Evolutionary conservation across 108 stramenopile genomes (phyloP).

Genomic region (Cyclotella kingstonii): DNA sequence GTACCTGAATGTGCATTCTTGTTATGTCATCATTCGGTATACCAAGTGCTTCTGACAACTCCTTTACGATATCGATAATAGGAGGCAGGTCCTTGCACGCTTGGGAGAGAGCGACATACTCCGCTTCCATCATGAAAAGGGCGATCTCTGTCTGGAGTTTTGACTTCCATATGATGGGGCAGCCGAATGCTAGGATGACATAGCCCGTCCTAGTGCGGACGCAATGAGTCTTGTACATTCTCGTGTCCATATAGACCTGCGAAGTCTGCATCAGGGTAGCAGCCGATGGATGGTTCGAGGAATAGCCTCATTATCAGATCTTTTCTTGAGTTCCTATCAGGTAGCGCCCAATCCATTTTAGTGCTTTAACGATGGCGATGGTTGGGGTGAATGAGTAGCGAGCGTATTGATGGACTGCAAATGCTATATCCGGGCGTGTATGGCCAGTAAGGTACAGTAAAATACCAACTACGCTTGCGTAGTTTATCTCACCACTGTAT

Average conservation of each 20-base stretch:
- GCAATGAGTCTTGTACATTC: slow-evolving; percentile 29
- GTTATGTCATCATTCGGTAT: not conserved
- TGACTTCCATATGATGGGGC: slow-evolving; percentile 52
- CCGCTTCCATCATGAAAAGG: slow-evolving; percentile 51
- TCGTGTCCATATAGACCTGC: slow-evolving; percentile 45
- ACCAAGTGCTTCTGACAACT: slow-evolving; percentile 2
- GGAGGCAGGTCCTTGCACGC: slow-evolving; percentile 44
- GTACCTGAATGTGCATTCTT: slow-evolving; percentile 30
- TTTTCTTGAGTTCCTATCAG: not conserved
- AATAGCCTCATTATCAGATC: slow-evolving; percentile 37
- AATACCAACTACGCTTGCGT: slow-evolving; percentile 41
- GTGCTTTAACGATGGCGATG: not conserved
- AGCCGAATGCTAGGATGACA: slow-evolving; percentile 33
- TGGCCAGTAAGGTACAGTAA: slow-evolving; percentile 41
- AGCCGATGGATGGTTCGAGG: slow-evolving; percentile 22
- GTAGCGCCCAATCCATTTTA: slow-evolving; percentile 1
- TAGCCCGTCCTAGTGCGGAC: slow-evolving; percentile 54
- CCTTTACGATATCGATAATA: slow-evolving; percentile 17
- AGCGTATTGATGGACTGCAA: slow-evolving; percentile 29
- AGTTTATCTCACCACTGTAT: slow-evolving; percentile 7
- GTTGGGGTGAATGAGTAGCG: slow-evolving; percentile 3
- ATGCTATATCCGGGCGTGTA: slow-evolving; percentile 41
- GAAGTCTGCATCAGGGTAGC: slow-evolving; percentile 46
- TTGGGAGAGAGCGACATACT: slow-evolving; percentile 40
- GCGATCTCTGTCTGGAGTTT: slow-evolving; percentile 39